Base-by-base conservation (phyloP, 1,139 yeast species). In the Eremothecium sinecaudum region DNA sequence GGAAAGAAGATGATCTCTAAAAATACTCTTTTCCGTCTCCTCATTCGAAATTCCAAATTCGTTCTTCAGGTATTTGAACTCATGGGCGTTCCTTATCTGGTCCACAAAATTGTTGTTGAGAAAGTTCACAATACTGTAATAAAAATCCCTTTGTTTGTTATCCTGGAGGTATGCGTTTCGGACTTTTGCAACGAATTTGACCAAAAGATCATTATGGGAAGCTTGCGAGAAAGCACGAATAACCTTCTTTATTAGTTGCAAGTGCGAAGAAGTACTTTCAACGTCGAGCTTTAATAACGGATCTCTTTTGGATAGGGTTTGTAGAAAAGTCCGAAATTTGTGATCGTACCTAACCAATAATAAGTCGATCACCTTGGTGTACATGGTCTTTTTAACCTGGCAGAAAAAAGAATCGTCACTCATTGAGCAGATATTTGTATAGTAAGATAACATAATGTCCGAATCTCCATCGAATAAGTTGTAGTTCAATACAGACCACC, bases 401-500 rank as follows among this genome's bases (percentile, higher is more conserved):
- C 31, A 34, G 24, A 42, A 54, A 4, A 57, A 42, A n/a, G 42
- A 38, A 7, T 23, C 22, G 32, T 54, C 59, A 30, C 56, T 45
- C 5, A 41, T 36, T 15, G 37, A 34, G 3, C 50, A 24, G 5
- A 50, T 24, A 21, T 42, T 42, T 14, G 42, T 37, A 25, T 42
- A 38, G 24, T 51, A 53, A 20, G 36, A 41, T 3, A 50, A 21
- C 18, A 37, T 35, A 6, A 42, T 35, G 6, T 36, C 18, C 4
- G 31, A 17, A 9, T 43, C 28, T 2, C 39, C 37, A 4, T 42
- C 40, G 24, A 53, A 32, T 4, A 40, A 40, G 32, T 47, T 50
- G 33, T 50, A 56, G 18, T 43, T 41, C 14, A 46, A 38, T 24
- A 53, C 47, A 2, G 51, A 40, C 61, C 59, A 55, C 58, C 58